Conservation (phyloP, 2,329 filamentous ascomycete genomes). For the Capronia americana region DNA sequence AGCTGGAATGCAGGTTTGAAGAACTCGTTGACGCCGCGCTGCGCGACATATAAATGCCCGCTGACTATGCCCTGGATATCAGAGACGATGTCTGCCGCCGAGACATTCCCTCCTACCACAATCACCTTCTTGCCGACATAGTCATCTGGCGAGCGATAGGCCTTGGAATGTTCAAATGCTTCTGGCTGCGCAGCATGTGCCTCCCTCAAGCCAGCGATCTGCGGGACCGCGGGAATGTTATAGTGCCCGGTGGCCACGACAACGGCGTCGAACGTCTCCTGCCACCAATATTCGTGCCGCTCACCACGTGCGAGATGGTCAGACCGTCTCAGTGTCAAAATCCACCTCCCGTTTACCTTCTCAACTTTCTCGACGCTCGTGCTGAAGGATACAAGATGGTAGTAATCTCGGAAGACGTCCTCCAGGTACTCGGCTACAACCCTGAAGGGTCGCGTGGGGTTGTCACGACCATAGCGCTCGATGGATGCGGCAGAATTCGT, state of each 20-base stretch:
- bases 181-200: conserved; percentile 54
- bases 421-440: conserved; percentile 40
- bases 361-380: conserved; percentile 45
- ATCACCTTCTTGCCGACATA: conserved; percentile 60
- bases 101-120: conserved; percentile 62
- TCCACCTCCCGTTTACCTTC: conserved; percentile 43
- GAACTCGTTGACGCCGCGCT: conserved; percentile 66
- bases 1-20: conserved; percentile 54
- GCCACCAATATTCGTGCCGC: conserved; percentile 41
- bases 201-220: conserved; percentile 54
- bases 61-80: conserved; percentile 55
- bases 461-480: conserved; percentile 35
- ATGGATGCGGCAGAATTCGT: conserved; percentile 40
- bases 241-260: conserved; percentile 62
- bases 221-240: conserved; percentile 56
- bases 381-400: conserved; percentile 46
- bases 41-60: conserved; percentile 60
- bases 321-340: conserved; percentile 41
- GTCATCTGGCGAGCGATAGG: conserved; percentile 53
- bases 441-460: conserved; percentile 41
- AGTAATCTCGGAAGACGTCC: conserved; percentile 41
- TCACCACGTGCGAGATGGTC: conserved; percentile 16
- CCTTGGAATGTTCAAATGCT: conserved; percentile 58
- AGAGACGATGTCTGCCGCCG: conserved; percentile 61
- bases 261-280: conserved; percentile 56